Conservation (phyloP, 2,329 filamentous ascomycete species). For the Ampelomyces quisqualis region DNA sequence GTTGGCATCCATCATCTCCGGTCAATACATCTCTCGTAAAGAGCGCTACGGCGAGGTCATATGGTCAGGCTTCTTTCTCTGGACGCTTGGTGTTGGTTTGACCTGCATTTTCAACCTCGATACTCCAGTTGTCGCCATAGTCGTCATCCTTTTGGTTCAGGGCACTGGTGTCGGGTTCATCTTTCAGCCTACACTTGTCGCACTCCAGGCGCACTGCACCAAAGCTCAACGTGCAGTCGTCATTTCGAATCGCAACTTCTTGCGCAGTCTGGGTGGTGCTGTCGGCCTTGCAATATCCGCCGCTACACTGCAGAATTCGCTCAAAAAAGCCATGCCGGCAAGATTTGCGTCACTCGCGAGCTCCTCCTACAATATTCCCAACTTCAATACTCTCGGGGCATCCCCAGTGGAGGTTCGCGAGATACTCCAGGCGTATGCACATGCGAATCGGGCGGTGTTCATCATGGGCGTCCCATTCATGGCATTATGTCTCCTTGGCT, state of each 20-base stretch:
- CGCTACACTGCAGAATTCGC: slow-evolving; percentile 19
- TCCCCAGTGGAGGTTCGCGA: slow-evolving; percentile 19
- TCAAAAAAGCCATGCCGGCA: slow-evolving; percentile 15
- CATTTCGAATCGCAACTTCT: slow-evolving; percentile 64
- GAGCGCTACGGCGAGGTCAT: slow-evolving; percentile 54
- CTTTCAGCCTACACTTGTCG: slow-evolving; percentile 57
- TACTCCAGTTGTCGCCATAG: slow-evolving; percentile 47
- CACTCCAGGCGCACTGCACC: slow-evolving; percentile 53
- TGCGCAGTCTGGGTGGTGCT: slow-evolving; percentile 60
- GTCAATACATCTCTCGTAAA: slow-evolving; percentile 58
- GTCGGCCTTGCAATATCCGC: slow-evolving; percentile 56
- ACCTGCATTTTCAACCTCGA: slow-evolving; percentile 54
- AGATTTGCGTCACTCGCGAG: slow-evolving; percentile 12
- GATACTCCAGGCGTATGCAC: slow-evolving; percentile 55
- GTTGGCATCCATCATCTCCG: slow-evolving; percentile 51
- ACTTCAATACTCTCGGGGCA: slow-evolving; percentile 12
- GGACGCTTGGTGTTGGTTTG: slow-evolving; percentile 57
- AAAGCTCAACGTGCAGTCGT: slow-evolving; percentile 62
- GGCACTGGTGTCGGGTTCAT: slow-evolving; percentile 50
- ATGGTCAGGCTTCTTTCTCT: slow-evolving; percentile 51
- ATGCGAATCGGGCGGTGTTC: slow-evolving; percentile 58
- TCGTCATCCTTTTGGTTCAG: slow-evolving; percentile 55
- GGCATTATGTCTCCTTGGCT: slow-evolving; percentile 53
- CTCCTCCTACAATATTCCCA: slow-evolving; percentile 13
- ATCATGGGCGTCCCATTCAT: slow-evolving; percentile 58